Base-by-base conservation (phyloP, 805 yeast species). In the Yamadazyma olivae region DNA sequence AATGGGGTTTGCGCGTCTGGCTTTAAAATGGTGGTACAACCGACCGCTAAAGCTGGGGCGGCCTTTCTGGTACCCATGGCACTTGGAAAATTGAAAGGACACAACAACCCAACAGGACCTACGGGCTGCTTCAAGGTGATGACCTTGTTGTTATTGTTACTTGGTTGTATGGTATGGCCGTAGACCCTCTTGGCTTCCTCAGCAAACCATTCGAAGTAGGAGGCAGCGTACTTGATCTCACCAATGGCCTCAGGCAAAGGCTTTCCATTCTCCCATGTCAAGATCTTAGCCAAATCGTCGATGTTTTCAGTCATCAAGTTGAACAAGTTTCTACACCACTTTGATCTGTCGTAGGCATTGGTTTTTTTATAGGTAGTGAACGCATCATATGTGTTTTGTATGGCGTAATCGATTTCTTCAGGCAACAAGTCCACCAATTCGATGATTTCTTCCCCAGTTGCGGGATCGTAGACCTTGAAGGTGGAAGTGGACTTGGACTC, bases 1-100 rank as follows among this genome's bases (percentile, higher is more conserved):
- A 79, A 59, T 7, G 85, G 85, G 12, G 83, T 78, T 50, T 74
- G 76, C 6, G 75, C 71, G 46, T 77, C 83, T 16, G 83, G 83
- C 52, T 79, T 79, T 41, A 78, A 54, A 24, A 79, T 73, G 12
- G 75, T 65, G 5, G 83, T 76, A 51, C 83, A 77, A 7, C 84
- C 84, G 14, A 72, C 79, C n/a, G 83, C 82, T 28, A 78, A 56
- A 0, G 82, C 83, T 19, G 84, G 81, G 17, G 75, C 83, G 3
- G 75, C 77, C 46, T 80, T 79, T 46, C 84, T 67, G 7, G 83
- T 72, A 34, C 79, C 76, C 83, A 79, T 79, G 12, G 83, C 83
- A 40, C 69, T 61, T 20, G 86, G 86, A 62, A 79, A 79, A 55
- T 79, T 79, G 75, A 81, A 79, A 20, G 85, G 85, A 38, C 80